Evolutionary conservation across 176 grass and related monocot genomes (phyloP), one percentile per base, ranked within the genome.

Genomic region (Zoysia japonica): DNA sequence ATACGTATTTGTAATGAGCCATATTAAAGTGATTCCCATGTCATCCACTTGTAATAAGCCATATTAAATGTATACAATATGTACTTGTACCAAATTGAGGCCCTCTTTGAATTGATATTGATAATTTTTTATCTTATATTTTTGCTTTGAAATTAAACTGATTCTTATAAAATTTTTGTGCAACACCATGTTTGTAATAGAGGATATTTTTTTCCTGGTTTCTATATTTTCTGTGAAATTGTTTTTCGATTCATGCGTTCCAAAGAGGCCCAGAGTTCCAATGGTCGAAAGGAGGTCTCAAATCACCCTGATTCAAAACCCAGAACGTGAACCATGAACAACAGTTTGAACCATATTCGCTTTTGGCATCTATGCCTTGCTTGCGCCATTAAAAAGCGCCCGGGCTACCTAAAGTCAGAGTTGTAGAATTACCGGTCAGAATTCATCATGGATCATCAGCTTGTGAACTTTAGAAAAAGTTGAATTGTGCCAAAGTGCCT

Each of bases 281-380:
- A 28, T 28, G 28, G 0, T 28, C 28, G 28, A 28, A 28, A 28
- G 28, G 28, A 28, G 28, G 28, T 28, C 28, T 28, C 28, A 28
- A 28, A 28, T 28, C 28, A 28, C 28, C 28, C 28, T 28, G 28
- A 60, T 9, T 10, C 16, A 6, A n/a, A n/a, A 56, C 2, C n/a
- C 59, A 62, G 20, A 11, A 3, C 2, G 9, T 19, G 20, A 9
- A 28, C 20, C 19, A 36, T 61, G 17, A 13, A 47, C n/a, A 63
- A 36, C 14, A 45, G 9, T 37, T 46, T 11, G 12, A 1, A 3
- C 7, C 9, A 0, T 56, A 57, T 75, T 35, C 44, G 1, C 12
- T 70, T 80, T 43, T 17, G 52, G 66, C 65, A 80, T 70, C 37
- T 60, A 61, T 80, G 9, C 78, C 19, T 80, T 80, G 78, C 67